phyloP scores from a whole-genome alignment of 495 filamentous ascomycete species.

The Hyaloscypha variabilis region DNA sequence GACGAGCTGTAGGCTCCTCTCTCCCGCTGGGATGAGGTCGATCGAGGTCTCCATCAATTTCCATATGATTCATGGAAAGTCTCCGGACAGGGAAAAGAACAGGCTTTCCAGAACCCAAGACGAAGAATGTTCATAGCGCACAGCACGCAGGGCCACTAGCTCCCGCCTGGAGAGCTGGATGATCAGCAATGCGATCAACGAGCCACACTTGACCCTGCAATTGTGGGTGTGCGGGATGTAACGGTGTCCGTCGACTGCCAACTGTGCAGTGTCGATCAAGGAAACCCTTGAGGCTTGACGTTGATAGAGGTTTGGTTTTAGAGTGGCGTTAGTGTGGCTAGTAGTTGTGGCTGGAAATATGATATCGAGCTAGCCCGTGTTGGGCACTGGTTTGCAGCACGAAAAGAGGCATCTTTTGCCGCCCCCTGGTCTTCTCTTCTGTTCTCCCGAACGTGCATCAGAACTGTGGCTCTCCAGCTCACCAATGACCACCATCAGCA shows the following conservation, averaged over 20 bases:
- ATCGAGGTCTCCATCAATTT: slow-evolving; percentile 3
- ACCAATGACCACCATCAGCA: neutral
- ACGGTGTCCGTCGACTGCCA: neutral
- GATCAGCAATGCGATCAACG: slow-evolving; percentile 4
- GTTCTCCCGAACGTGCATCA: neutral
- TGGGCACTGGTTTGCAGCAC: neutral
- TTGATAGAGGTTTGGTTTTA: neutral
- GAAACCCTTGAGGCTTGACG: slow-evolving; percentile 3
- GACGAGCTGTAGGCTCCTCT: neutral
- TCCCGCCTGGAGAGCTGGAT: neutral
- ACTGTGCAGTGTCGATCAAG: slow-evolving; percentile 10
- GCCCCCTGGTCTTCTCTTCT: neutral
- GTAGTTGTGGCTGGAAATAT: slow-evolving; percentile 5
- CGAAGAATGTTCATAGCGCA: neutral
- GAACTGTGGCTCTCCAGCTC: neutral
- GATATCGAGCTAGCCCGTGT: neutral
- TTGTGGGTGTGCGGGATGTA: neutral
- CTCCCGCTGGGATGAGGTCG: neutral
- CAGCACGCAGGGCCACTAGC: neutral
- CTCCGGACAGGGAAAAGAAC: slow-evolving; percentile 19
- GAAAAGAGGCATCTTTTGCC: neutral
- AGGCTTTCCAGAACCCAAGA: slow-evolving; percentile 8
- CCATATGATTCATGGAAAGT: slow-evolving; percentile 15
- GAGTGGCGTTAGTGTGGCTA: neutral
- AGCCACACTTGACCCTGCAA: slow-evolving; percentile 9